phyloP scores from a whole-genome alignment of 2,329 filamentous ascomycete genomes.

The Microcyclospora pomicola region DNA sequence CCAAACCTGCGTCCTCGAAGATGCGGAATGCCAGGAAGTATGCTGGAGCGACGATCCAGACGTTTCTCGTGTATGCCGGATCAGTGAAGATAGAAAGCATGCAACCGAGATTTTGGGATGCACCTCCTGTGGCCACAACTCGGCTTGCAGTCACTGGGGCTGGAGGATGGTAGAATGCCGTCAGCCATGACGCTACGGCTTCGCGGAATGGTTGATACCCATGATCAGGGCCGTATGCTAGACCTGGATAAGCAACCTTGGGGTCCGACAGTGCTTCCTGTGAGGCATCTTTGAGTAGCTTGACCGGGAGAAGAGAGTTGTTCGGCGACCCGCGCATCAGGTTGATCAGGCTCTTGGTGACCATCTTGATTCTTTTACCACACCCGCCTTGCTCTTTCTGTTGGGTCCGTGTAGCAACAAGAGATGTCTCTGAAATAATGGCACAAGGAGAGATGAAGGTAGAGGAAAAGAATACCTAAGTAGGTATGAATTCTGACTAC shows the following conservation, averaged over 20 bases:
- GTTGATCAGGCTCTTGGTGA: constrained; percentile 38
- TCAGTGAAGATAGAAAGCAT: constrained; percentile 71
- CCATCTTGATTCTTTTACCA: no score
- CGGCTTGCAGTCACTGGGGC: constrained; percentile 39
- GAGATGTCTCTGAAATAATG: no score
- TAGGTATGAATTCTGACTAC: no score
- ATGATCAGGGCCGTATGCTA: constrained; percentile 67
- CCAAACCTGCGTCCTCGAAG: constrained; percentile 68
- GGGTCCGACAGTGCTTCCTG: constrained; percentile 48
- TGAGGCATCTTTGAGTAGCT: constrained; percentile 47
- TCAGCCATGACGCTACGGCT: constrained; percentile 58
- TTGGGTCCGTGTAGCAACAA: no score
- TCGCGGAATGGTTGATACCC: constrained; percentile 59
- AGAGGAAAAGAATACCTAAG: no score
- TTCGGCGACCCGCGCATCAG: constrained; percentile 57
- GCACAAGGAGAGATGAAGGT: no score
- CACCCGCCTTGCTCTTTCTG: no score
- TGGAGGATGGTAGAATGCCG: constrained; percentile 41
- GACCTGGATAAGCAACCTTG: constrained; percentile 44
- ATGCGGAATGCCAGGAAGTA: constrained; percentile 80
- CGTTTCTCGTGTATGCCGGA: constrained; percentile 54
- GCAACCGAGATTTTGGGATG: constrained; percentile 67
- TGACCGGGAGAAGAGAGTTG: constrained; percentile 49
- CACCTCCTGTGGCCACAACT: constrained; percentile 73
- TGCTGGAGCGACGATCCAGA: constrained; percentile 72